phyloP scores from a whole-genome alignment of 805 yeast species.

The Teunomyces aglyptinius region DNA sequence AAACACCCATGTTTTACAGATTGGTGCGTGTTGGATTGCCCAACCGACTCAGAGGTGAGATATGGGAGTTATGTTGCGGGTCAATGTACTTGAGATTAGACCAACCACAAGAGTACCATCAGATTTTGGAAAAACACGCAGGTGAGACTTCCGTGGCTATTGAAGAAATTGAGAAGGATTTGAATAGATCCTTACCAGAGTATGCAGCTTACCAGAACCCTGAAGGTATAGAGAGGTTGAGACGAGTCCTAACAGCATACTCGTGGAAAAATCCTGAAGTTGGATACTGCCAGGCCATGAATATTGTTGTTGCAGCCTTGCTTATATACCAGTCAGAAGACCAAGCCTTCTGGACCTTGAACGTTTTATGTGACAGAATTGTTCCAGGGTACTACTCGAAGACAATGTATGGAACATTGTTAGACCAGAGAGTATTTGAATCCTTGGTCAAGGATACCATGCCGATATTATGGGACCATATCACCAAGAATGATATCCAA shows the following conservation, averaged over 20 bases:
- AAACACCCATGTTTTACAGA: slow-evolving; percentile 75
- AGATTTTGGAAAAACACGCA: slow-evolving; percentile 56
- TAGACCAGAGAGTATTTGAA: slow-evolving; percentile 94
- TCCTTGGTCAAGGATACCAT: slow-evolving; percentile 82
- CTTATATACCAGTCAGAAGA: slow-evolving; percentile 89
- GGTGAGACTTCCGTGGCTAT: slow-evolving; percentile 76
- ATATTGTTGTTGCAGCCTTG: slow-evolving; percentile 80
- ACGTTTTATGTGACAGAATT: slow-evolving; percentile 73
- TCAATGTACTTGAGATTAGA: slow-evolving; percentile 72
- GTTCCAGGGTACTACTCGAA: slow-evolving; percentile 96
- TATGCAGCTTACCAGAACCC: slow-evolving; percentile 87
- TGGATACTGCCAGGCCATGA: slow-evolving; percentile 99
- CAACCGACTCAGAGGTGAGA: slow-evolving; percentile 89
- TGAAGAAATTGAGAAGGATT: slow-evolving; percentile 95
- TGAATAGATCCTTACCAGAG: slow-evolving; percentile 92
- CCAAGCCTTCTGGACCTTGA: slow-evolving; percentile 93
- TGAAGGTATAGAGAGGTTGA: slow-evolving; percentile 80
- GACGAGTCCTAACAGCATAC: slow-evolving; percentile 89
- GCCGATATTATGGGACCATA: slow-evolving; percentile 86
- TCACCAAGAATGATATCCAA: slow-evolving; percentile 77
- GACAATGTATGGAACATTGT: slow-evolving; percentile 94
- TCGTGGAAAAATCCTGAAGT: slow-evolving; percentile 97
- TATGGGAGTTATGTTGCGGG: slow-evolving; percentile 93
- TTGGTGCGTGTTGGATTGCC: slow-evolving; percentile 90
- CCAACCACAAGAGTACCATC: slow-evolving; percentile 57